A percentile compares a stretch with the other conserved stretches of the same genome.
Evolutionary conservation across 805 yeast species (phyloP).

Genomic region (Geotrichum ghanense): DNA sequence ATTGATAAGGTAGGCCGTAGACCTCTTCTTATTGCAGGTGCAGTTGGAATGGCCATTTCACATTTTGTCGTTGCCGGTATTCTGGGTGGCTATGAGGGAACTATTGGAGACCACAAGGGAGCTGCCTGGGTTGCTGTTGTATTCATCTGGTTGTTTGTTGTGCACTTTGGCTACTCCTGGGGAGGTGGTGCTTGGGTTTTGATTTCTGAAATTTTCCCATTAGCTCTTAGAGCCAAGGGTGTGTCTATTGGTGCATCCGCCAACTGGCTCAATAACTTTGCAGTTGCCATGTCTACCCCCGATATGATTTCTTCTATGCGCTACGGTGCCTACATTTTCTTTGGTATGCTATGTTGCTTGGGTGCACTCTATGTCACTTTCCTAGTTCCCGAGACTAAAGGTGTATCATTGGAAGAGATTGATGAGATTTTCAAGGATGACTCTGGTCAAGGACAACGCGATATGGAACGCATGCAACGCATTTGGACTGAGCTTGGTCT

Average conservation of each 20-base stretch:
- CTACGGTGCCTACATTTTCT: constrained; percentile 22
- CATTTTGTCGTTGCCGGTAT: constrained; percentile 50
- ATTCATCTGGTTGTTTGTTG: constrained; percentile 44
- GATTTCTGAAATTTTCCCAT: constrained; percentile 54
- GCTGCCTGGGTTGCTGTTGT: constrained; percentile 47
- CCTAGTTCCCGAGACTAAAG: constrained; percentile 64
- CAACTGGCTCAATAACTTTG: constrained; percentile 48
- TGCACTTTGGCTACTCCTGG: constrained; percentile 45
- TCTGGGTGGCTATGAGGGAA: constrained; percentile 31
- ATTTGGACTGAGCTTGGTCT: constrained; percentile 1
- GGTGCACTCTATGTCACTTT: constrained; percentile 22
- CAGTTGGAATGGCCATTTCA: constrained; percentile 49
- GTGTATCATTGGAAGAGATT: constrained; percentile 59
- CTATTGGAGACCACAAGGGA: constrained; percentile 35
- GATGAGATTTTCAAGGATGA: constrained; percentile 41
- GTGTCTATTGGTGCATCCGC: constrained; percentile 52
- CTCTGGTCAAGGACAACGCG: not conserved
- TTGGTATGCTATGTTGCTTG: constrained; percentile 18
- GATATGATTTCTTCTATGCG: constrained; percentile 17
- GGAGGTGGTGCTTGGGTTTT: constrained; percentile 51
- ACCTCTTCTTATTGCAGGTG: constrained; percentile 47
- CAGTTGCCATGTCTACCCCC: constrained; percentile 20
- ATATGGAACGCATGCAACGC: not conserved
- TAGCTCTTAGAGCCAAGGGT: constrained; percentile 59
- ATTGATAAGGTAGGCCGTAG: constrained; percentile 61